Evolutionary conservation across 768 basidiomycete species (phyloP), one percentile per base, ranked within the genome.

Genomic region (Hypholoma sublateritium): DNA sequence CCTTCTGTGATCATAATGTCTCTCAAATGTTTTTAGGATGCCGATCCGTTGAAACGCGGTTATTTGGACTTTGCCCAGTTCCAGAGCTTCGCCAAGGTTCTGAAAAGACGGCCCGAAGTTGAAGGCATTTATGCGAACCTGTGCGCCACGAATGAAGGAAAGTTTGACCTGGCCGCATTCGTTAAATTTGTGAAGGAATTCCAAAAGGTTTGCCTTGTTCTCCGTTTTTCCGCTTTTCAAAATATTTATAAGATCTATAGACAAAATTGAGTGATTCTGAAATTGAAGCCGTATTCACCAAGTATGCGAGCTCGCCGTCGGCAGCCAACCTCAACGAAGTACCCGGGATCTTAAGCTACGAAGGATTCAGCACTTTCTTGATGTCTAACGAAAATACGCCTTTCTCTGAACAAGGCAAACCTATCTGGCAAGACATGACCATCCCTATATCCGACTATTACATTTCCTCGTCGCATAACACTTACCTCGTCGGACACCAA

Each of bases 381-480:
- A 69, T 88, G 9, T 95, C 94, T 0, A 67, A 82, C 0, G 89
- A 94, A 59, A 98, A 97, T 63, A 70, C 86, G 0, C 71, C 72
- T 0, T 77, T 80, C 55, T 72, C 70, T 67, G 85, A 68, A 64
- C 74, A 69, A 43, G 62, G 73, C 44, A 60, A 59, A 17, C 73
- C 75, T 14, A 72, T 87, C 5, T 79, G 77, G 69, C 91, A 95
- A 49, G 89, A 97, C 63, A 98, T 98, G 97, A 89, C 88, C 0
- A 77, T 82, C 1, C 93, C 96, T 1, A 76, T 97, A 13, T 83
- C 86, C 1, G 91, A 98, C 56, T 98, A 98, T 44, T 95, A 81
- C 66, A 86, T 96, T 66, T 93, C 91, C 6, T 91, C 91, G 28
- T 93, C 91, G 19, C 95, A 99, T 69, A 98, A 99, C 66, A 95